Conservation (phyloP, 2,329 filamentous ascomycete species). For the Pseudogymnoascus sp. region DNA sequence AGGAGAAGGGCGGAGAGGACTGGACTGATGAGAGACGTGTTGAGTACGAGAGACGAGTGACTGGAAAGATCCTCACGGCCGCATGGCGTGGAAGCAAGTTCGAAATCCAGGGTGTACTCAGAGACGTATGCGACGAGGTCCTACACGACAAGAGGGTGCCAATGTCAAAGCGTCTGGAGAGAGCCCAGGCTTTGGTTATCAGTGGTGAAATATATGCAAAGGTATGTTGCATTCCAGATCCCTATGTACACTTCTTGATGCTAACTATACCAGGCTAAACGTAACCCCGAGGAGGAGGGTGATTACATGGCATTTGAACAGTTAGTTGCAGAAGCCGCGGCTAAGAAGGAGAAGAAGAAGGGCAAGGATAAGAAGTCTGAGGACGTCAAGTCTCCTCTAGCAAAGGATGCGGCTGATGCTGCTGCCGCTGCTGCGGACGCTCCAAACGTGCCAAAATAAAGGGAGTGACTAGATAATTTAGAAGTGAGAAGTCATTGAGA, state of each 20-base stretch:
- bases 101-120: slow-evolving; percentile 91
- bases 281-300: slow-evolving; percentile 91
- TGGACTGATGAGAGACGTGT: slow-evolving; percentile 97
- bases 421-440: slow-evolving; percentile 30
- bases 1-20: slow-evolving; percentile 89
- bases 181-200: slow-evolving; percentile 81
- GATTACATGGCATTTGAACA: slow-evolving; percentile 99
- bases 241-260: not conserved
- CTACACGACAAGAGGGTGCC: slow-evolving; percentile 66
- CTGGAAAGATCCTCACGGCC: slow-evolving; percentile 93
- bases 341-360: slow-evolving; percentile 79
- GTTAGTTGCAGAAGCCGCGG: slow-evolving; percentile 89
- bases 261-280: slow-evolving; percentile 55
- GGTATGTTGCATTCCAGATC: slow-evolving; percentile 43
- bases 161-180: slow-evolving; percentile 77
- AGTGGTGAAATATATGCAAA: slow-evolving; percentile 84
- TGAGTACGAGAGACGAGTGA: slow-evolving; percentile 92
- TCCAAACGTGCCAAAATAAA: slow-evolving; percentile 32
- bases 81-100: slow-evolving; percentile 96
- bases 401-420: slow-evolving; percentile 20
- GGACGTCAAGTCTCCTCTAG: slow-evolving; percentile 14
- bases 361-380: slow-evolving; percentile 39
- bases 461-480: slow-evolving; percentile 12
- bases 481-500: slow-evolving; percentile 5
- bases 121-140: slow-evolving; percentile 88